Base-by-base conservation (phyloP, 164 flowering plant species). In the Akebia trifoliata region DNA sequence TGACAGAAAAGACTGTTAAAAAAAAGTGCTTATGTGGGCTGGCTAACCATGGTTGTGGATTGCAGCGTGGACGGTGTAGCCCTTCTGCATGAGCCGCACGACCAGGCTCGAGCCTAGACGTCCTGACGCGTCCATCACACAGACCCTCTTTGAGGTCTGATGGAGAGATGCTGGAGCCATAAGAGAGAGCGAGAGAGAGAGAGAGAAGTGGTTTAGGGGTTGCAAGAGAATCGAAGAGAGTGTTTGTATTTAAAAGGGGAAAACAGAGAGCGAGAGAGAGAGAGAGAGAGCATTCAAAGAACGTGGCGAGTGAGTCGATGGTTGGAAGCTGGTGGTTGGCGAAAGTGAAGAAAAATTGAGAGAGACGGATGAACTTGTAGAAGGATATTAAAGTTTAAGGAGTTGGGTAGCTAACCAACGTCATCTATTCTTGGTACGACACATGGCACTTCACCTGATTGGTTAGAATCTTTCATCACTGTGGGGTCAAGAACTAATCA, bases 61-160 rank as follows among this genome's bases (percentile, higher is more conserved):
- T 0, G 88, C 89, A 9, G 96, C 96, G 40, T 89, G 87, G 39
- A 89, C 93, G 17, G 78, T 57, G 70, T 84, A 89, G 47, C 89
- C 89, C 34, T 74, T 62, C 17, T 63, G 65, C 1, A 89, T 70
- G 21, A 89, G 87, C 0, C 73, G 63, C 36, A 67, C 51, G 14
- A 82, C 85, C 1, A 86, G 71, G 55, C 55, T 24, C 7, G 77
- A 64, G 32, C 89, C 93, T 0, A 86, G 36, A 12, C 43, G 54
- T 24, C 85, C 76, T 0, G 89, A 75, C 0, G 93, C 87, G 48
- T 83, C 93, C 85, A 83, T 83, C 0, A 86, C 93, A 53, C 93
- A 86, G 0, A 86, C 87, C 8, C 63, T 68, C 31, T 60, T 77
- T 20, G 76, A 8, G 14, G 18, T 45, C 2, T 45, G 30, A 21